These are phyloP conservation scores for Punica granatum DNA, from an alignment of 345 rosid genomes.

Conservation along the genomic window DNA sequence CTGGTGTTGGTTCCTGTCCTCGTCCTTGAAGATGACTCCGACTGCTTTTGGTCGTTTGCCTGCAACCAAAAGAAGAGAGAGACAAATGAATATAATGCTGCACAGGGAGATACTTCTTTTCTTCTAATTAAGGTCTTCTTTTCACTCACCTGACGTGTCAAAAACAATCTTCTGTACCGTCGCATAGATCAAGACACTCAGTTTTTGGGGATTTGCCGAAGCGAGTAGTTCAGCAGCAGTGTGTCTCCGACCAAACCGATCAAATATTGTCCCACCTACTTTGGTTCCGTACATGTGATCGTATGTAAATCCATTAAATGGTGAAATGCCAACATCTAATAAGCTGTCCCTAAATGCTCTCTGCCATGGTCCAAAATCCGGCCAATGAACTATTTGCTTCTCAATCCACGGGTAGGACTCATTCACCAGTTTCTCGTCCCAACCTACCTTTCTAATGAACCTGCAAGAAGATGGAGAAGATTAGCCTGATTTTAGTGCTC, in stretches of 20 bases:
- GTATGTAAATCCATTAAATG: constrained; percentile 87
- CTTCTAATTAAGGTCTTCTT: background rate
- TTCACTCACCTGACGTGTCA: constrained; percentile 26
- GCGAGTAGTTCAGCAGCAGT: constrained; percentile 93
- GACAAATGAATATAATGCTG: background rate
- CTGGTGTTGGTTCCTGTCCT: constrained; percentile 62
- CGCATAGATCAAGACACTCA: constrained; percentile 68
- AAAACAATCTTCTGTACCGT: constrained; percentile 70
- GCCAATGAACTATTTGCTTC: constrained; percentile 61
- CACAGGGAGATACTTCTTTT: background rate
- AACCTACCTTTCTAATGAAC: constrained; percentile 65
- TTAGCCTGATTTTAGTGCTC: background rate
- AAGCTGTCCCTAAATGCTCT: constrained; percentile 64
- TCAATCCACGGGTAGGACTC: constrained; percentile 93
- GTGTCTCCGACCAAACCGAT: constrained; percentile 81
- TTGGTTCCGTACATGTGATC: constrained; percentile 91
- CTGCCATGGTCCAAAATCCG: constrained; percentile 69
- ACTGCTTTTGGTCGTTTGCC: constrained; percentile 63
- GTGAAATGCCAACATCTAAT: constrained; percentile 69
- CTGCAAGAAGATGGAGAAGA: constrained; percentile 22
- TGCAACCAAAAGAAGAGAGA: background rate
- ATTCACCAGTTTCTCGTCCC: constrained; percentile 77
- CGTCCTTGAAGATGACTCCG: constrained; percentile 82
- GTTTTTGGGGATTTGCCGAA: constrained; percentile 55
- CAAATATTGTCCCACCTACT: constrained; percentile 89